Percentiles rank a stretch among this genome's conserved stretches.
Conservation (phyloP, 2,329 filamentous ascomycete genomes). For the Ambrosiella xylebori region DNA sequence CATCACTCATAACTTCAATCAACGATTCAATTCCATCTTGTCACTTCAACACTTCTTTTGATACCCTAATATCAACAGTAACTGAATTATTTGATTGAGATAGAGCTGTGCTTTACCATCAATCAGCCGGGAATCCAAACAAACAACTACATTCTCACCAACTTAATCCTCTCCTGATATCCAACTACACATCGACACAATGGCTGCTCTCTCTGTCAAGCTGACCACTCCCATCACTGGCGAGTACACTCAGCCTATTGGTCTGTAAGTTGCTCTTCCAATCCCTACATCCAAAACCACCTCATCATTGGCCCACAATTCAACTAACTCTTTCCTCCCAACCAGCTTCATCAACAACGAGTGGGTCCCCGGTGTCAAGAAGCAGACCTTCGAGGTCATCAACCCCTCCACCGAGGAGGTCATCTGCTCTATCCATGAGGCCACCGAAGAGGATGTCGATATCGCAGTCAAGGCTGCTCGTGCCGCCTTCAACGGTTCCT, state of each 20-base stretch:
- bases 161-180: neutral
- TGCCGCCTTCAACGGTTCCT: constrained; percentile 27
- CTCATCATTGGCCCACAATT: neutral
- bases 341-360: constrained; percentile 81
- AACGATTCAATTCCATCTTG: neutral
- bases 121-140: neutral
- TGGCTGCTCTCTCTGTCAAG: constrained; percentile 35
- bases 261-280: constrained; percentile 31
- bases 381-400: constrained; percentile 15
- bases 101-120: constrained; percentile 8
- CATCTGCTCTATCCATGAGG: constrained; percentile 24
- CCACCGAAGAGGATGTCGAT: constrained; percentile 30
- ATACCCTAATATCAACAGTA: neutral
- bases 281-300: neutral
- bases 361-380: constrained; percentile 36
- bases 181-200: constrained; percentile 15
- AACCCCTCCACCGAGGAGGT: constrained; percentile 17
- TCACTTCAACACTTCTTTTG: neutral
- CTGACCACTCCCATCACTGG: constrained; percentile 53
- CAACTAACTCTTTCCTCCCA: neutral
- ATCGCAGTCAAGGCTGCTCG: constrained; percentile 30
- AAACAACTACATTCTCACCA: neutral
- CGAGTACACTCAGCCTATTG: constrained; percentile 40
- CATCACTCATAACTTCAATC: neutral
- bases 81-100: neutral